Percentiles rank a stretch among this genome's conserved stretches.
phyloP scores from a whole-genome alignment of 306 rosid genomes.

The Lotus japonicus region DNA sequence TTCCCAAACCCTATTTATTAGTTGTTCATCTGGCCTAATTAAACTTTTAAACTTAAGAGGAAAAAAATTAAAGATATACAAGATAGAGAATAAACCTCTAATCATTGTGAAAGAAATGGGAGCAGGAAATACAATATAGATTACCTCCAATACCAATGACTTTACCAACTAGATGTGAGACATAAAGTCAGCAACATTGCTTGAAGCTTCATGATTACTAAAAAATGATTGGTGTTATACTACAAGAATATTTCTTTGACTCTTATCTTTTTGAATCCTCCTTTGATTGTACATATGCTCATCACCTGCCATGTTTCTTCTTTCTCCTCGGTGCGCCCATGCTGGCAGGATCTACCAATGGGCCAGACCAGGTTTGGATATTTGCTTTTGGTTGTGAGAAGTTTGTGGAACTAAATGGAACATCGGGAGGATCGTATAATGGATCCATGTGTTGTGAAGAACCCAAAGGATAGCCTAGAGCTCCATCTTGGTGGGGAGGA shows the following conservation, averaged over 20 bases:
- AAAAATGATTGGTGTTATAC: slow-evolving; percentile 41
- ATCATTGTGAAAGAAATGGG: slow-evolving; percentile 38
- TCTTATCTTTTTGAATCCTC: slow-evolving; percentile 40
- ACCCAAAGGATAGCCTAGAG: slow-evolving; percentile 83
- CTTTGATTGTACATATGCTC: slow-evolving; percentile 44
- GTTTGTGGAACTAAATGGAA: slow-evolving; percentile 83
- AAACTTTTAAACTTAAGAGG: slow-evolving; percentile 21
- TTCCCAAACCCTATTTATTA: slow-evolving; percentile 29
- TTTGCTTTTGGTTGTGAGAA: slow-evolving; percentile 66
- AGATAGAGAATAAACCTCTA: slow-evolving; percentile 41
- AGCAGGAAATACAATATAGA: slow-evolving; percentile 42
- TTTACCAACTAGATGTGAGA: slow-evolving; percentile 31
- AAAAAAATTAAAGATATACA: slow-evolving; percentile 54
- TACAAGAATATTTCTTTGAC: slow-evolving; percentile 24
- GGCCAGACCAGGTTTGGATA: slow-evolving; percentile 97
- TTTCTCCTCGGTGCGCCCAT: slow-evolving; percentile 70
- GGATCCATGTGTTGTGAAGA: slow-evolving; percentile 93
- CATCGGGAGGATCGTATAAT: slow-evolving; percentile 73
- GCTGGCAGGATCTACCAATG: slow-evolving; percentile 59
- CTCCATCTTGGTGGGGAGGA: slow-evolving; percentile 98
- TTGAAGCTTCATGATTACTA: slow-evolving; percentile 40
- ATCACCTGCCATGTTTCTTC: slow-evolving; percentile 64
- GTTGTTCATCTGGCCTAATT: slow-evolving; percentile 37
- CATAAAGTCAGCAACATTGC: slow-evolving; percentile 36
- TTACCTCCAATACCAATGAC: slow-evolving; percentile 50